Conservation (phyloP, 2,329 filamentous ascomycete genomes). For the Fusarium domesticum region DNA sequence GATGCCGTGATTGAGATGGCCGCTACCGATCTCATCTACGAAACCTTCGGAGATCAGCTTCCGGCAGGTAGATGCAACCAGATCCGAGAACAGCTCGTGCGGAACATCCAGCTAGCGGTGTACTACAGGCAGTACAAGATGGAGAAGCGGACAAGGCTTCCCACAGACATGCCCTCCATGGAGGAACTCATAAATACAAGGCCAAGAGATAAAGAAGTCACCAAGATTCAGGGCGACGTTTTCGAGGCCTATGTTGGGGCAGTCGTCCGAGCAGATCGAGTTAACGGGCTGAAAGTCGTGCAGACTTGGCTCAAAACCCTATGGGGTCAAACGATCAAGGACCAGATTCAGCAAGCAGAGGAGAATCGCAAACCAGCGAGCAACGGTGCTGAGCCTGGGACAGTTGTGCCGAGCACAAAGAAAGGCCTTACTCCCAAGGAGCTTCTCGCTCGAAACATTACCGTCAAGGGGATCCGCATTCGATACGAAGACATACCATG, state of each 20-base stretch:
- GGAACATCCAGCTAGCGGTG: slow-evolving; percentile 71
- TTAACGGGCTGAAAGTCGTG: slow-evolving; percentile 58
- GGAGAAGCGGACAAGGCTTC: slow-evolving; percentile 60
- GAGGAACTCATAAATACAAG: slow-evolving; percentile 23
- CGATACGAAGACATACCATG: slow-evolving; percentile 56
- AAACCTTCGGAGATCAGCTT: slow-evolving; percentile 61
- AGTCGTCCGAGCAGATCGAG: slow-evolving; percentile 64
- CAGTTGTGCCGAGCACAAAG: background rate
- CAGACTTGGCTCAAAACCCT: slow-evolving; percentile 71
- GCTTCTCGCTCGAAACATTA: slow-evolving; percentile 40
- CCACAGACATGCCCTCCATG: slow-evolving; percentile 39
- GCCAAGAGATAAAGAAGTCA: slow-evolving; percentile 50
- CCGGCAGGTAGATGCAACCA: slow-evolving; percentile 69
- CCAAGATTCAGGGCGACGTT: slow-evolving; percentile 78
- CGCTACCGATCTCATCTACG: slow-evolving; percentile 70
- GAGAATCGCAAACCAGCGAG: slow-evolving; percentile 11
- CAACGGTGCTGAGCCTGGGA: background rate
- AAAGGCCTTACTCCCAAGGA: slow-evolving; percentile 29
- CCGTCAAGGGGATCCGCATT: slow-evolving; percentile 56
- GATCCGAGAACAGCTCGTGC: slow-evolving; percentile 73
- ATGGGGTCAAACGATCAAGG: slow-evolving; percentile 64
- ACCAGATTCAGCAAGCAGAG: slow-evolving; percentile 49
- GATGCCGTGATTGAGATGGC: slow-evolving; percentile 82
- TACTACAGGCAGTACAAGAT: slow-evolving; percentile 72
- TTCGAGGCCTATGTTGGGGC: slow-evolving; percentile 91